A percentile compares a stretch with the other conserved stretches of the same genome.
Evolutionary conservation across 306 rosid genomes (phyloP).

Genomic region (Begonia masoniana): DNA sequence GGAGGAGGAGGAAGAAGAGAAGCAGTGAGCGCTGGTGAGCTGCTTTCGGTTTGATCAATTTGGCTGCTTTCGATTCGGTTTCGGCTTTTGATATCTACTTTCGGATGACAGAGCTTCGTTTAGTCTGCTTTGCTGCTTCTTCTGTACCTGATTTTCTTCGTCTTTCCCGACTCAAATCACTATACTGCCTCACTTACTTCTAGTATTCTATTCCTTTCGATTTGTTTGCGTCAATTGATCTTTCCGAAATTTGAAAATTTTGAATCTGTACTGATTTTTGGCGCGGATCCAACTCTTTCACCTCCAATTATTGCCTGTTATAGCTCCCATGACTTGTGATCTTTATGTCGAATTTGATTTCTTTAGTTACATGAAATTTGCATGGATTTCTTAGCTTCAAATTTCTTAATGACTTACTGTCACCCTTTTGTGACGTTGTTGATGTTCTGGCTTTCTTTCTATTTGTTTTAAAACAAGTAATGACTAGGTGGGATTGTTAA

Average conservation of each 20-base stretch:
- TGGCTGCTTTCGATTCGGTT: background rate
- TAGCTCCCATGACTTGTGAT: too few relatives aligned
- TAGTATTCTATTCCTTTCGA: background rate
- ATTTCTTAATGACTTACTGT: too few relatives aligned
- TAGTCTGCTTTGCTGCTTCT: background rate
- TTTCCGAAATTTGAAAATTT: background rate
- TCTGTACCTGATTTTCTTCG: background rate
- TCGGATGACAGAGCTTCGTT: background rate
- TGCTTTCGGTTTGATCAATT: slow-evolving; percentile 7
- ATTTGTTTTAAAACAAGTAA: too few relatives aligned
- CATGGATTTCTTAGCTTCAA: too few relatives aligned
- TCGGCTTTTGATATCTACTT: slow-evolving; percentile 3
- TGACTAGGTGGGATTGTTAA: background rate
- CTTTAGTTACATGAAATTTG: too few relatives aligned
- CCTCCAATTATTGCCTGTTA: too few relatives aligned
- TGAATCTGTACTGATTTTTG: too few relatives aligned
- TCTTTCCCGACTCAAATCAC: too few relatives aligned
- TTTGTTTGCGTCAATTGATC: background rate
- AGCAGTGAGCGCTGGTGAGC: slow-evolving; percentile 10
- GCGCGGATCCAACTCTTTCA: too few relatives aligned
- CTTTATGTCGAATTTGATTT: too few relatives aligned
- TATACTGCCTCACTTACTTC: too few relatives aligned
- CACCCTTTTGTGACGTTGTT: too few relatives aligned
- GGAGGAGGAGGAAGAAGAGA: background rate
- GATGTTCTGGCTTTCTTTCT: background rate